Conservation (phyloP, 192 early-diverging fungal species). For the Fimicolochytrium jonesii region DNA sequence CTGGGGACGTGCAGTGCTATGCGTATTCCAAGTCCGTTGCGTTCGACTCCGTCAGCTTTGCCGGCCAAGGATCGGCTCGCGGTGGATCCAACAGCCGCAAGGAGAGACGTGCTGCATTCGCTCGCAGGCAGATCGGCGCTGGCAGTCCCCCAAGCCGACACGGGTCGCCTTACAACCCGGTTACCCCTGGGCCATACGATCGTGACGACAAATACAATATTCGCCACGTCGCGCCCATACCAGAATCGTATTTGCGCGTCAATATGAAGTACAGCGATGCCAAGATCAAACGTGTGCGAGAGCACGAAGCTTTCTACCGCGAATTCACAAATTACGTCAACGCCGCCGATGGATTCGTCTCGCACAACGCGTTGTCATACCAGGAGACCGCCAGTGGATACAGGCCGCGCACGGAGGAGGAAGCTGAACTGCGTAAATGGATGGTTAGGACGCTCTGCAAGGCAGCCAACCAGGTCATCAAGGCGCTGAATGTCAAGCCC, state of each 20-base stretch:
- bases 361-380: neutral
- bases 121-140: too few species aligned
- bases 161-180: conserved; percentile 11
- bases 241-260: conserved; percentile 10
- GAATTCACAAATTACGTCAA: conserved; percentile 27
- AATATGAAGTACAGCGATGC: conserved; percentile 13
- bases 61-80: too few species aligned
- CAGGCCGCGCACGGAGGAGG: conserved; percentile 1
- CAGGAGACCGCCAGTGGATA: conserved; percentile 10
- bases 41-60: conserved; percentile 2
- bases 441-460: conserved; percentile 9
- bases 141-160: too few species aligned
- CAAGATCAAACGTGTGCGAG: conserved; percentile 6
- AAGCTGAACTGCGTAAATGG: neutral
- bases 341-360: conserved; percentile 15
- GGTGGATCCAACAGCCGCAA: neutral
- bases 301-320: conserved; percentile 2
- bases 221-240: conserved; percentile 4
- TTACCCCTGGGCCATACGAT: conserved; percentile 20
- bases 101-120: neutral
- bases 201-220: conserved; percentile 27
- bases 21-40: conserved; percentile 16
- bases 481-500: neutral
- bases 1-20: conserved; percentile 16
- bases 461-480: neutral